phyloP scores from a whole-genome alignment of 1,139 yeast species.

The Yamadazyma triangularis region DNA sequence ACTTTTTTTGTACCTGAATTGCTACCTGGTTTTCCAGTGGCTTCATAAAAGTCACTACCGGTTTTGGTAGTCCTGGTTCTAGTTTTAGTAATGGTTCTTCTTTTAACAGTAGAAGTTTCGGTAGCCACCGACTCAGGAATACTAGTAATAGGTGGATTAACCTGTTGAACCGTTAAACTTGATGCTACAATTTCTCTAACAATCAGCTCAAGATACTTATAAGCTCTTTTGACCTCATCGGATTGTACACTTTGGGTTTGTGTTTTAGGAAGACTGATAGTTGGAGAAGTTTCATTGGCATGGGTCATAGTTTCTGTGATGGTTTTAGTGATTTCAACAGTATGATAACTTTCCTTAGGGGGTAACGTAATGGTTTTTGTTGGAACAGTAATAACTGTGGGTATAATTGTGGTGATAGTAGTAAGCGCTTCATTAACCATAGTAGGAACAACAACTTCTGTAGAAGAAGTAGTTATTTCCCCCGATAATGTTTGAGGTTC shows the following conservation, averaged over 20 bases:
- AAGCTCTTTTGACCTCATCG: neutral
- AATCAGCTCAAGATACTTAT: conserved; percentile 1
- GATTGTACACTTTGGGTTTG: neutral
- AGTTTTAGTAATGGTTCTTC: too few relatives aligned
- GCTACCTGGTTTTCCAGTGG: too few relatives aligned
- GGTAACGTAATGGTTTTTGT: neutral
- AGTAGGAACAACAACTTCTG: neutral
- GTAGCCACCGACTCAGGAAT: neutral
- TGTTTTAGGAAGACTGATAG: neutral
- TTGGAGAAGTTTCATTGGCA: neutral
- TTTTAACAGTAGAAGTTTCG: neutral
- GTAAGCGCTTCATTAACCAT: neutral
- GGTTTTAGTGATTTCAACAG: conserved; percentile 5
- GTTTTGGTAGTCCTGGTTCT: too few relatives aligned
- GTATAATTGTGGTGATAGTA: neutral
- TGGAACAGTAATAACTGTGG: neutral
- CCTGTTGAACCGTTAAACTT: neutral
- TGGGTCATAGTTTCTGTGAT: conserved; percentile 2
- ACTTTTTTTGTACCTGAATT: too few relatives aligned
- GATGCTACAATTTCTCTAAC: neutral
- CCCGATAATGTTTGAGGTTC: neutral
- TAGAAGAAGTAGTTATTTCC: neutral
- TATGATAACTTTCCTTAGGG: neutral
- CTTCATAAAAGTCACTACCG: too few relatives aligned
- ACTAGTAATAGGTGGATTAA: neutral